Base-by-base conservation (phyloP, 2,329 filamentous ascomycete species). In the Capronia epimyces region DNA sequence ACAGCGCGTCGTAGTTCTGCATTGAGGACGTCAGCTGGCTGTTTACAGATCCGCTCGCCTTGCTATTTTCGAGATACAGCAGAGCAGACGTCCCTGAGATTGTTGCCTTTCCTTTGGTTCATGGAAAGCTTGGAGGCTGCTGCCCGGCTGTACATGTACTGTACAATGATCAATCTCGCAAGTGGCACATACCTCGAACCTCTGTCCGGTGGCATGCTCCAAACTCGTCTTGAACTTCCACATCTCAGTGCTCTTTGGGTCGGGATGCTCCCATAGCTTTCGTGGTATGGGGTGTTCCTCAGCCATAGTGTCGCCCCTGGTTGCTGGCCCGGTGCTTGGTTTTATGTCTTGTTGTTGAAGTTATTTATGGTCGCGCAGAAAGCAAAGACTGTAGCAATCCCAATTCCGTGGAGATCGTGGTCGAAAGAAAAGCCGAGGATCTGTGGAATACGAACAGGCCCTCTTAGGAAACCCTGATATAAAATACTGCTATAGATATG, bases 1-100 rank as follows among this genome's bases (percentile, higher is more conserved):
- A 83, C 5, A 94, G 72, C 13, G 89, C 82, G 46, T 78, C 68
- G 65, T 84, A 93, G 2, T 76, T 82, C 77, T 86, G 34, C 21
- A 16, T 45, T n/a, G n/a, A n/a, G n/a, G n/a, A n/a, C n/a, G n/a
- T n/a, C 9, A 43, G 41, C 16, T 8, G 36, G 8, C 36, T 9
- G 8, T 40, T 20, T 8, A 43, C 9, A 43, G 13, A 21, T 24
- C 16, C 8, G 8, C 20, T 20, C 41, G 41, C 10, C 9, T 8
- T n/a, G 41, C 22, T 24, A 21, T 13, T 43, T 6, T 21, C n/a
- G 43, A n/a, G n/a, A n/a, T n/a, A 29, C 27, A 29, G 27, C 13
- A 29, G 27, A 29, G 8, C 27, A 29, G 13, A 29, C 8, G 27
- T 29, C 8, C 8, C 8, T 29, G 8, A 29, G 27, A 29, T 29